A percentile compares a stretch with the other conserved stretches of the same genome.
Conservation (phyloP, 2,329 filamentous ascomycete species). For the Orbilia blumenaviensis region DNA sequence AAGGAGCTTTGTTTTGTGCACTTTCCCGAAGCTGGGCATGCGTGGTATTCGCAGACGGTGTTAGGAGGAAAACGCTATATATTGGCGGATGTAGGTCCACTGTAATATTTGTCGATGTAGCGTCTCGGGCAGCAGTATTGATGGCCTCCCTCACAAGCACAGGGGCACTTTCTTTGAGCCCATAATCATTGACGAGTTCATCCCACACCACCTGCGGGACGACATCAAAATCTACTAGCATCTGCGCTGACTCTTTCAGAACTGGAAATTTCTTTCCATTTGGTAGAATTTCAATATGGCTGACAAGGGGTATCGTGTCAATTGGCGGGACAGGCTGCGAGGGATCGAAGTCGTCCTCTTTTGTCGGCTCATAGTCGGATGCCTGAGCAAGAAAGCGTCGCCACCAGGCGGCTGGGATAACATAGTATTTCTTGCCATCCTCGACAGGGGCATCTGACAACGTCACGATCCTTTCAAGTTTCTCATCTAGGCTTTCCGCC, state of each 20-base stretch:
- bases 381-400: conserved; percentile 73
- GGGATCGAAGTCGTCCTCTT: conserved; percentile 71
- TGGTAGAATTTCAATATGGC: conserved; percentile 30
- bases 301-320: conserved; percentile 28
- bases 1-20: conserved; percentile 70
- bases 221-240: conserved; percentile 77
- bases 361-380: conserved; percentile 51
- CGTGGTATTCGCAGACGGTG: conserved; percentile 66
- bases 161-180: conserved; percentile 73
- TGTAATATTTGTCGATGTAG: conserved; percentile 71
- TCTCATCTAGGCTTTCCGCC: conserved; percentile 67
- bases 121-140: conserved; percentile 72
- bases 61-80: conserved; percentile 81
- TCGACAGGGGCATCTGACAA: conserved; percentile 65
- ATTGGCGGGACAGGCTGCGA: conserved; percentile 72
- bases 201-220: conserved; percentile 84
- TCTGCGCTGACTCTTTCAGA: conserved; percentile 55
- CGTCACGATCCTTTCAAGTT: conserved; percentile 73
- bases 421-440: conserved; percentile 77
- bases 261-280: conserved; percentile 40
- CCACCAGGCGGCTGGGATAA: conserved; percentile 84
- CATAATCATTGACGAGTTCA: conserved; percentile 82
- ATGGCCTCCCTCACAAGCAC: conserved; percentile 80
- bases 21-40: conserved; percentile 70
- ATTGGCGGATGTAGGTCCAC: conserved; percentile 87